Base-by-base conservation (phyloP, 2,329 filamentous ascomycete species). In the Elsinoe perseae region DNA sequence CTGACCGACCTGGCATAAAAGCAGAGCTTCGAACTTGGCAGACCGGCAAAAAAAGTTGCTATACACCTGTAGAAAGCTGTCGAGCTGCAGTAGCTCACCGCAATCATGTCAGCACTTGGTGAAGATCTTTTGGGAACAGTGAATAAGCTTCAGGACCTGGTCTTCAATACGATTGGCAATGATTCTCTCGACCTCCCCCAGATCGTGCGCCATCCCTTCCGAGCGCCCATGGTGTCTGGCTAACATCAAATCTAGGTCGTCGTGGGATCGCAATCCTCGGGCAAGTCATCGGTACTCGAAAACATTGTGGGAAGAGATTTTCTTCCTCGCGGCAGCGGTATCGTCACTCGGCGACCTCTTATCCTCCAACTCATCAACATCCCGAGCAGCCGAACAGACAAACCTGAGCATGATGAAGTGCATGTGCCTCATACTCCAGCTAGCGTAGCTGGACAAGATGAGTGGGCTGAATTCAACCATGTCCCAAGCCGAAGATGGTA, bases 121-220 rank as follows among this genome's bases (percentile, higher is more conserved):
- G 93, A 98, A 74, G 91, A 98, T 75, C 79, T 98, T 74, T 83
- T 98, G 71, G 84, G 83, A 65, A 95, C 90, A 62, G 93, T 98
- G 76, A 98, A 98, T 80, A 95, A 95, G 79, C 80, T 98, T 68
- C 93, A 98, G 75, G 93, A 97, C 74, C 77, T 98, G 69, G 93
- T 98, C 68, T 98, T 98, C 79, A 98, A 98, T 77, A 98, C 93
- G 64, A 98, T 98, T 73, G 93, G 93, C 74, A 97, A 91, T 77
- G 93, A 98, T 73, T 97, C 92, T 54, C 81, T 98, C 60, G 93
- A 98, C 74, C 78, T 98, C 57, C 93, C 93, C 58, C 93, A 98
- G 76, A 98, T 98, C 80, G 93, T 96, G 84, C 69, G 84, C 77
- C 61, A 62, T 30, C 18, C 5, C 34, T 54, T 14, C 28, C 50